Percentiles rank a stretch among this genome's conserved stretches.
These are phyloP conservation scores for Aspergillus panamensis DNA, from an alignment of 495 filamentous ascomycete genomes.

Conservation along the genomic window DNA sequence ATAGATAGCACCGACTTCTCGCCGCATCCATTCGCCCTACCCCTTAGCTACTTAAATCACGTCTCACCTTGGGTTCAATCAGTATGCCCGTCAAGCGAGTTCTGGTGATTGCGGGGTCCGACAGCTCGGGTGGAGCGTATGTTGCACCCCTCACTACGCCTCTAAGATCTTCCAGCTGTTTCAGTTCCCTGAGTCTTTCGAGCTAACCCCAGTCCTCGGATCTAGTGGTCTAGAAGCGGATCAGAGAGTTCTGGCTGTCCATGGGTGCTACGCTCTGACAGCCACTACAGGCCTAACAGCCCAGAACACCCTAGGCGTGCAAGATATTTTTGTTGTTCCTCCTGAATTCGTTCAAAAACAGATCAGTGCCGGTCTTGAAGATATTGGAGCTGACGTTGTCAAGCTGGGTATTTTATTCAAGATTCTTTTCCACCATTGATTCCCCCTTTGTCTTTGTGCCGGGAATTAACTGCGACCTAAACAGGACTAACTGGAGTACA, in stretches of 20 bases:
- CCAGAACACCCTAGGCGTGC: conserved; percentile 85
- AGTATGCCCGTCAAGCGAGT: conserved; percentile 52
- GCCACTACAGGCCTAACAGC: conserved; percentile 94
- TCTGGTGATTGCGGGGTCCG: conserved; percentile 80
- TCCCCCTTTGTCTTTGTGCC: neutral
- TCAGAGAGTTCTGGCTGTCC: conserved; percentile 87
- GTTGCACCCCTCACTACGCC: conserved; percentile 27
- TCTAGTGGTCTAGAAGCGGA: conserved; percentile 91
- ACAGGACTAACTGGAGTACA: conserved; percentile 29
- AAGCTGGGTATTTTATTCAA: conserved; percentile 67
- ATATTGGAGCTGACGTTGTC: conserved; percentile 84
- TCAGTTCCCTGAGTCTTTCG: neutral
- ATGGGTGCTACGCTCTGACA: conserved; percentile 93
- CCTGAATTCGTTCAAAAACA: conserved; percentile 76
- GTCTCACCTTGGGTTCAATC: neutral
- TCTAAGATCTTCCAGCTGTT: conserved; percentile 11
- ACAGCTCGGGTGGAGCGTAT: conserved; percentile 85
- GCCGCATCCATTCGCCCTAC: too few species aligned
- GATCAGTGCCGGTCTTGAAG: conserved; percentile 76
- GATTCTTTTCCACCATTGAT: neutral
- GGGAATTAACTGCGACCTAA: neutral
- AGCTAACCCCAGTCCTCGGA: conserved; percentile 20
- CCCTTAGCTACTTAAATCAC: too few species aligned
- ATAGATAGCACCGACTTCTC: too few species aligned
- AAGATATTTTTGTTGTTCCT: conserved; percentile 76